Evolutionary conservation across 768 basidiomycete genomes (phyloP).

Genomic region (Tylopilus cervinicoccineus): DNA sequence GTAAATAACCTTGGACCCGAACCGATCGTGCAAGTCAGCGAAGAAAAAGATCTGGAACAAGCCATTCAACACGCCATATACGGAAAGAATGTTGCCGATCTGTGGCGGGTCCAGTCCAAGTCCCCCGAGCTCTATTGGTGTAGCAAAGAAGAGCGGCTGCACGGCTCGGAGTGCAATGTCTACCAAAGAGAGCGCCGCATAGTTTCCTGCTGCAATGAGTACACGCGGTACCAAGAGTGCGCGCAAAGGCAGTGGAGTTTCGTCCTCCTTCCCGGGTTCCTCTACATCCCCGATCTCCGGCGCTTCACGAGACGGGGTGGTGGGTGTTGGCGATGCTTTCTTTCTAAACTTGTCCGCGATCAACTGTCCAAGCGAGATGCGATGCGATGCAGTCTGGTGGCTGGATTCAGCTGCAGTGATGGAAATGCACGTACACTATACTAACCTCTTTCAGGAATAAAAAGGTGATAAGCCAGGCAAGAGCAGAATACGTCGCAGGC

Average conservation of each 20-base stretch:
- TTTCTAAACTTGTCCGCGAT: slow-evolving; percentile 15
- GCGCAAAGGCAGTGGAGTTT: slow-evolving; percentile 44
- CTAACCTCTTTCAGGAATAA: slow-evolving; percentile 57
- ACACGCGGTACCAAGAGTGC: slow-evolving; percentile 52
- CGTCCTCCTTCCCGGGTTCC: slow-evolving; percentile 11
- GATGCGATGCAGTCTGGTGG: slow-evolving; percentile 32
- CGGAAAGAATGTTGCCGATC: slow-evolving; percentile 63
- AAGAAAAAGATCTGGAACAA: slow-evolving; percentile 66
- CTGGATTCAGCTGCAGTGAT: slow-evolving; percentile 1
- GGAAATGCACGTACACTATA: background rate
- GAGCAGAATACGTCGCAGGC: slow-evolving; percentile 53
- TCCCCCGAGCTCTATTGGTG: slow-evolving; percentile 64
- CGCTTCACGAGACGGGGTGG: slow-evolving; percentile 10
- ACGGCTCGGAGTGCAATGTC: slow-evolving; percentile 66
- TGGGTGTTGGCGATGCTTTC: slow-evolving; percentile 4
- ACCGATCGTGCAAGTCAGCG: slow-evolving; percentile 51
- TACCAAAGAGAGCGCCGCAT: slow-evolving; percentile 57
- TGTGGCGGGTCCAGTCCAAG: slow-evolving; percentile 59
- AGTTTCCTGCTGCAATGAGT: slow-evolving; percentile 60
- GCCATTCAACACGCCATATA: slow-evolving; percentile 62
- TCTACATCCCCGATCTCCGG: background rate
- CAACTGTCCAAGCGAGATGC: slow-evolving; percentile 26
- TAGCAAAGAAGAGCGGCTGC: slow-evolving; percentile 71
- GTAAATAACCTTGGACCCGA: slow-evolving; percentile 64
- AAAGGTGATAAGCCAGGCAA: slow-evolving; percentile 51